Conservation (phyloP, 148 eudicot genomes). For the Tetragonia tetragonoides region DNA sequence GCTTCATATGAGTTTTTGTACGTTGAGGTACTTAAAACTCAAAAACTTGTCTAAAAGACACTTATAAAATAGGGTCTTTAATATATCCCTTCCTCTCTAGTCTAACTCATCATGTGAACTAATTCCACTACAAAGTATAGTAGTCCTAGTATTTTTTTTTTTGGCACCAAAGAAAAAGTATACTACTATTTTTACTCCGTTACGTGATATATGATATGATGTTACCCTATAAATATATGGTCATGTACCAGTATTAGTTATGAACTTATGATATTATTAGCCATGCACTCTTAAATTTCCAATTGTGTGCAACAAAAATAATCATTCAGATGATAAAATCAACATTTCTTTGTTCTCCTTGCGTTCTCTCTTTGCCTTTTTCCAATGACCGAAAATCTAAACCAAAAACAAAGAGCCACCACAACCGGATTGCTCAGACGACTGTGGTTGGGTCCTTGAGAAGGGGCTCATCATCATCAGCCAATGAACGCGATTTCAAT, state of each 20-base stretch:
- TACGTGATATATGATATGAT: neutral
- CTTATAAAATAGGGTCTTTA: no score
- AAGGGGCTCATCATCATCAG: neutral
- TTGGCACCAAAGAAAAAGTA: no score
- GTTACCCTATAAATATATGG: neutral
- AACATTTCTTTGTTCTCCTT: neutral
- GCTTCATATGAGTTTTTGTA: neutral
- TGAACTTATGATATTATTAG: neutral
- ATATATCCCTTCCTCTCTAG: no score
- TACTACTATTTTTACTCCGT: no score
- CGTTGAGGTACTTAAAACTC: neutral
- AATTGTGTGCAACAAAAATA: no score
- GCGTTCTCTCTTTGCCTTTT: neutral
- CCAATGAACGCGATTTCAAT: neutral
- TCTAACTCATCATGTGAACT: neutral
- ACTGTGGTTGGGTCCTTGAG: neutral
- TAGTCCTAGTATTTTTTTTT: no score
- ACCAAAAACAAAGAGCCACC: neutral
- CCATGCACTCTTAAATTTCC: no score
- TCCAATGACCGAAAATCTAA: neutral
- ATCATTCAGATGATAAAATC: neutral
- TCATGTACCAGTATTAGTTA: neutral
- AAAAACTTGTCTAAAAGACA: no score
- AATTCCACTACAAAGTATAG: neutral
- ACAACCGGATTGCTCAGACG: neutral